Conservation (phyloP, 1,284 basidiomycete species). For the Ustilago tritici region DNA sequence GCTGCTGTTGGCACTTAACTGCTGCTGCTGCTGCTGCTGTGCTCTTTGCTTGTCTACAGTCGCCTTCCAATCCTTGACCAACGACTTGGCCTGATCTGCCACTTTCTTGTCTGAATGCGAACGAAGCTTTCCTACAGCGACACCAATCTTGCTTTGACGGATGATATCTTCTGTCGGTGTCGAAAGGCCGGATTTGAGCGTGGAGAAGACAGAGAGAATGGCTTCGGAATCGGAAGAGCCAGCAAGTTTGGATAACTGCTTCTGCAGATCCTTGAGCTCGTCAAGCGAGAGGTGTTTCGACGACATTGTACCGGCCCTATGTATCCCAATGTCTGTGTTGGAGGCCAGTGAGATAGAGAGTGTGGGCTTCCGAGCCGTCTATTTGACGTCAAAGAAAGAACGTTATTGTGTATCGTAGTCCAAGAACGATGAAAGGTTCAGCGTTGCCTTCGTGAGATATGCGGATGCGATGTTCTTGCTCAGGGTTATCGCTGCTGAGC, state of each 20-base stretch:
- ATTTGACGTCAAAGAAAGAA: background rate
- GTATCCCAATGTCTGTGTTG: background rate
- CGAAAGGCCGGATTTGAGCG: conserved; percentile 81
- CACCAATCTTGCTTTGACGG: conserved; percentile 78
- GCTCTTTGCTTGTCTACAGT: conserved; percentile 72
- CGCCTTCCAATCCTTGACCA: conserved; percentile 75
- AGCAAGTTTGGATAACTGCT: conserved; percentile 56
- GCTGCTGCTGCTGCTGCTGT: conserved; percentile 26
- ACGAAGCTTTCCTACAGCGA: conserved; percentile 91
- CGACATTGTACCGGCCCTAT: conserved; percentile 3
- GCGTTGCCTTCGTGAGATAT: background rate
- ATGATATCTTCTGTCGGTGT: conserved; percentile 84
- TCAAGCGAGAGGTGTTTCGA: conserved; percentile 45
- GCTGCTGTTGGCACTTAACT: conserved; percentile 31
- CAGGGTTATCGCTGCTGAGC: background rate
- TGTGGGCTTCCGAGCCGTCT: background rate
- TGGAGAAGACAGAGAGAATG: conserved; percentile 77
- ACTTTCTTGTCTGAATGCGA: conserved; percentile 80
- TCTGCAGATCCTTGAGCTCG: conserved; percentile 56
- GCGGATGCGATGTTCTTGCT: background rate
- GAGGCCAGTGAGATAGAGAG: background rate
- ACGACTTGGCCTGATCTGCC: conserved; percentile 86
- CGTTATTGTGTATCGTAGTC: background rate
- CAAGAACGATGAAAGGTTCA: background rate
- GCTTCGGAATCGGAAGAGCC: conserved; percentile 74